Base-by-base conservation (phyloP, 148 eudicot species). In the Cornus kousa region DNA sequence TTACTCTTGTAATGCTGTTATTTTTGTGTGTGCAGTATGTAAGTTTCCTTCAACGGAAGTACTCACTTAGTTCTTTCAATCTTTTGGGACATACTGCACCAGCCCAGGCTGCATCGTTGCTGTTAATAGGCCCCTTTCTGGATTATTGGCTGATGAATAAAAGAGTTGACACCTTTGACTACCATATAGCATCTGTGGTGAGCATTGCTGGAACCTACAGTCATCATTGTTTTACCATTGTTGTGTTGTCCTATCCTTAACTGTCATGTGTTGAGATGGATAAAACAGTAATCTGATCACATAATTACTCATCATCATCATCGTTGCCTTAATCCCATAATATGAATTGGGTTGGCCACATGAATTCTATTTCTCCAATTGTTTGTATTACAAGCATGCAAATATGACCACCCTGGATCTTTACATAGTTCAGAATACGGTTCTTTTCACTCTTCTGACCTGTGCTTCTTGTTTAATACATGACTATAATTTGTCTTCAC, bases 81-180 rank as follows among this genome's bases (percentile, higher is more conserved):
- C 83, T 92, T 53, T 80, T 92, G 74, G 93, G 92, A 57, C 97
- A 92, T 79, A 92, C 97, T 71, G 97, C 97, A 71, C 97, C 97
- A 8, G 90, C 77, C 16, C 97, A 92, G 87, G 97, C 97, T 70
- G 89, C 78, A 62, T 76, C 91, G 16, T 82, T 92, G 82, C 88
- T 92, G 70, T 6, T 86, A 50, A 10, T 89, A 50, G 97, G 97
- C 64, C 97, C 97, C 13, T 90, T 92, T 75, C 73, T 92, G 71
- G 97, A 92, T 78, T 92, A 90, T 83, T 90, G 93, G 93, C 82
- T 92, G 86, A 90, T 92, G 3, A 77, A 76, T 84, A 87, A 88
- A 83, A 88, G 87, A 83, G 87, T 92, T 31, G 85, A 90, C 83
- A 88, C 86, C 71, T 92, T 82, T 84, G 86, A 90, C 76, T 92